Evolutionary conservation across 148 eudicot genomes (phyloP), one percentile per base, ranked within the genome.

Genomic region (Nepenthes gracilis): DNA sequence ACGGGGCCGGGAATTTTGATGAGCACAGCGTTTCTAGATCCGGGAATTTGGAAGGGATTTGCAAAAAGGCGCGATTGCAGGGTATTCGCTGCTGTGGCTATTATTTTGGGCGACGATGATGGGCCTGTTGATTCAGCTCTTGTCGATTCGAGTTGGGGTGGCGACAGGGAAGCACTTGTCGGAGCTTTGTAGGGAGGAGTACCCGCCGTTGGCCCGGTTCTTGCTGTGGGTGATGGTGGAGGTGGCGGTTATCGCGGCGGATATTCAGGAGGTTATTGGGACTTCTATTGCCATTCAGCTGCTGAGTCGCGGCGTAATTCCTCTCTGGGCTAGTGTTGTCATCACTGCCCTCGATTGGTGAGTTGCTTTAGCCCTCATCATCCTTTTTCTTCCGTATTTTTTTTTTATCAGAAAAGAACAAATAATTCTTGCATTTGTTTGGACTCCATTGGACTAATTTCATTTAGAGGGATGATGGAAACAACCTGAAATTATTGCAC

Each of bases 181-280:
- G 12, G 86, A 81, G 72, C 55, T 84, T 0, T 84, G 90, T 43
- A 53, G 86, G 63, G 84, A 74, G 64, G 84, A 81, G 75, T 84
- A 84, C 43, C 80, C 90, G 10, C 63, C 68, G 60, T 70, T 76
- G 86, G 82, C 82, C 0, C 58, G 74, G 48, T 14, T 74, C 23
- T 51, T 77, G 70, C 45, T 84, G 61, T 84, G 90, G 90, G 49
- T 71, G 64, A 84, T 81, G 90, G 84, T 83, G 2, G 90, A 84
- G 77, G 49, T 84, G 62, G 90, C 90, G 0, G 59, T 84, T 49
- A 79, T 84, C 35, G 84, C 76, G 14, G 90, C 90, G 15, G 90
- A 84, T 72, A 84, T 84, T 63, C 90, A 84, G 67, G 90, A 84
- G 71, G 90, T 84, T 12, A 84, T 84, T 36, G 90, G 90, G 60